These are phyloP conservation scores for Aspergillus carlsbadensis DNA, from an alignment of 495 filamentous ascomycete species.

Conservation along the genomic window DNA sequence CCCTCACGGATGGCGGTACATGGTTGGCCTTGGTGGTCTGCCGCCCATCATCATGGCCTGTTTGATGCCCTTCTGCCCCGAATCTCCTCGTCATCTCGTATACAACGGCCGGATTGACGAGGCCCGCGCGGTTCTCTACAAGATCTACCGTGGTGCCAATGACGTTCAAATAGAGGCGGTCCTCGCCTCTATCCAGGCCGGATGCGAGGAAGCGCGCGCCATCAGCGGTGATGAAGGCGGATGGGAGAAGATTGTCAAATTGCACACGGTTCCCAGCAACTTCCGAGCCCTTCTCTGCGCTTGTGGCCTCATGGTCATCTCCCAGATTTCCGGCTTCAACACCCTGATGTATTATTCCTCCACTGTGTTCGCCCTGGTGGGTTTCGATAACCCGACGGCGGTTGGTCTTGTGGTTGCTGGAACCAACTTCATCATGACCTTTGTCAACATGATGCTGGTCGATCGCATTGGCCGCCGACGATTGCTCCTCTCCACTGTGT, in stretches of 20 bases:
- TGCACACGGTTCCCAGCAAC: conserved; percentile 47
- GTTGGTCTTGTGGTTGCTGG: conserved; percentile 50
- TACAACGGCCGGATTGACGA: conserved; percentile 43
- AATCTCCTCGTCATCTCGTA: conserved; percentile 53
- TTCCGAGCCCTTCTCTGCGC: conserved; percentile 50
- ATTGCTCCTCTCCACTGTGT: conserved; percentile 49
- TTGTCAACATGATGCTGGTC: conserved; percentile 49
- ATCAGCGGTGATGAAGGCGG: conserved; percentile 31
- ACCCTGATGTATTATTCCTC: conserved; percentile 53
- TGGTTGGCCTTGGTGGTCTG: conserved; percentile 52
- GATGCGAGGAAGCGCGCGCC: conserved; percentile 37
- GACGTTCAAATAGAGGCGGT: conserved; percentile 41
- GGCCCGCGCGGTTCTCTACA: conserved; percentile 33
- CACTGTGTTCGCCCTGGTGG: conserved; percentile 52
- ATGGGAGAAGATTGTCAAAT: conserved; percentile 42
- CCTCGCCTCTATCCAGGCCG: conserved; percentile 29
- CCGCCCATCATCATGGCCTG: conserved; percentile 44
- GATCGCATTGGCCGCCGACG: conserved; percentile 50
- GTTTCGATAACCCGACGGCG: conserved; percentile 44
- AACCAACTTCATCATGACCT: conserved; percentile 54
- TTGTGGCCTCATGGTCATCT: conserved; percentile 50
- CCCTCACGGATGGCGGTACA: conserved; percentile 50
- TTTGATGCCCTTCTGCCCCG: conserved; percentile 49
- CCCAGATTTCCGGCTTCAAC: conserved; percentile 50
- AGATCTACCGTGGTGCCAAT: conserved; percentile 39